Base-by-base conservation (phyloP, 345 rosid genomes). In the Pistacia integerrima region DNA sequence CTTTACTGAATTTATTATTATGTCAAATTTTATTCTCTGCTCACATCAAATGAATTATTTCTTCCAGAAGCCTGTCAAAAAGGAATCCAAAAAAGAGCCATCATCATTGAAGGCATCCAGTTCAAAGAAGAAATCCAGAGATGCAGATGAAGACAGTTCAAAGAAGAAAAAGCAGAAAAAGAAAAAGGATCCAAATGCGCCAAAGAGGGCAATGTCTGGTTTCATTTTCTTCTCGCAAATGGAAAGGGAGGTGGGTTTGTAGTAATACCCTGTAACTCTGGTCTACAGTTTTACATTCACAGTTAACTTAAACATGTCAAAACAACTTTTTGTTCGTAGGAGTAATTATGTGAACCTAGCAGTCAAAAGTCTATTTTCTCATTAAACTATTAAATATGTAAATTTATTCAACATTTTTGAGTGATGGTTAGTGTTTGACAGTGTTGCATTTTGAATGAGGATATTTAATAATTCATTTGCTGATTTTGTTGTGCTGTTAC, bases 171-270 rank as follows among this genome's bases (percentile, higher is more conserved):
- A 89, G 64, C 91, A 66, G 79, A 93, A 93, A 76, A 92, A 85
- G 91, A 92, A 92, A 84, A 96, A 96, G 82, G 99, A 96, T 87
- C 98, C 99, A 8, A 96, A 94, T 78, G 98, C 98, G 57, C 97
- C 99, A 38, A 94, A 94, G 82, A 84, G 87, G 78, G 94, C 99
- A 1, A 72, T 85, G 89, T 79, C 94, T 77, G 91, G 92, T 76
- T 95, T 83, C 87, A 83, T 90, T 82, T 87, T 74, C 86, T 95
- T 88, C 83, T 85, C 92, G n/a, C 91, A 88, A 76, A 83, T 73
- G 82, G 98, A 95, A 81, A 90, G 98, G 79, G 98, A 93, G 88
- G 98, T 96, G 66, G 71, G 90, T 77, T 28, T 41, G 11, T 16
- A 7, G 8, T 41, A 41, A 41, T 41, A 7, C 10, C 10, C 9